Conservation (phyloP, 257 asterid genomes). For the Cordia subcordata region DNA sequence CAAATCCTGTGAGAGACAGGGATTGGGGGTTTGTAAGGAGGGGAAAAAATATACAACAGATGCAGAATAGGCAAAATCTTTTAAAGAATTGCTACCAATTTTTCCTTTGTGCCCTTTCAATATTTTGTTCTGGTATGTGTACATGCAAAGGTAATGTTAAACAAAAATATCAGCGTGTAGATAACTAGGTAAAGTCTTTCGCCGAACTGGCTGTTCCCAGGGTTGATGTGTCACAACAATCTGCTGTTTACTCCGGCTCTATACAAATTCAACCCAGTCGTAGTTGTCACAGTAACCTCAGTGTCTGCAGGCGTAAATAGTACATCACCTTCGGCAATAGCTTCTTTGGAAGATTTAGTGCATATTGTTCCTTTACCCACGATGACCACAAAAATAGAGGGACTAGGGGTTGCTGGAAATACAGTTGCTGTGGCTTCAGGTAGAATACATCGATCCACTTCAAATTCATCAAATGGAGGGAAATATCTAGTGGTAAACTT, state of each 20-base stretch:
- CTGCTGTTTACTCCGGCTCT: slow-evolving; percentile 69
- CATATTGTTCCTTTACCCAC: slow-evolving; percentile 50
- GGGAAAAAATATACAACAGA: too few species aligned
- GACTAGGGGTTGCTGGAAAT: slow-evolving; percentile 50
- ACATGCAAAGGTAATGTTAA: too few species aligned
- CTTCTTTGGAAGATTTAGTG: slow-evolving; percentile 18
- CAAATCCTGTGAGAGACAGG: too few species aligned
- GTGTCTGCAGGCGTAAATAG: slow-evolving; percentile 54
- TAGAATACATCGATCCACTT: slow-evolving; percentile 65
- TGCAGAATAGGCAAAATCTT: too few species aligned
- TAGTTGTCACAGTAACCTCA: slow-evolving; percentile 30
- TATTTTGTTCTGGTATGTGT: too few species aligned
- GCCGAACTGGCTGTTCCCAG: too few species aligned
- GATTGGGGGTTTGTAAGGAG: too few species aligned
- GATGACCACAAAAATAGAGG: slow-evolving; percentile 48
- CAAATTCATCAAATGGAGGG: slow-evolving; percentile 79
- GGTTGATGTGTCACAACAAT: too few species aligned
- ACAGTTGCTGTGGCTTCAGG: slow-evolving; percentile 43
- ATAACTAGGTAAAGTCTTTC: too few species aligned
- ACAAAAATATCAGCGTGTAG: too few species aligned
- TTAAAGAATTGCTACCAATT: too few species aligned
- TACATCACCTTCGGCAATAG: slow-evolving; percentile 51
- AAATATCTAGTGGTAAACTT: slow-evolving; percentile 49
- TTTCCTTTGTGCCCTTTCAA: too few species aligned
- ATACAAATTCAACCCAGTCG: slow-evolving; percentile 37